phyloP scores from a whole-genome alignment of 2,329 filamentous ascomycete species.

The Stenocarpella maydis region DNA sequence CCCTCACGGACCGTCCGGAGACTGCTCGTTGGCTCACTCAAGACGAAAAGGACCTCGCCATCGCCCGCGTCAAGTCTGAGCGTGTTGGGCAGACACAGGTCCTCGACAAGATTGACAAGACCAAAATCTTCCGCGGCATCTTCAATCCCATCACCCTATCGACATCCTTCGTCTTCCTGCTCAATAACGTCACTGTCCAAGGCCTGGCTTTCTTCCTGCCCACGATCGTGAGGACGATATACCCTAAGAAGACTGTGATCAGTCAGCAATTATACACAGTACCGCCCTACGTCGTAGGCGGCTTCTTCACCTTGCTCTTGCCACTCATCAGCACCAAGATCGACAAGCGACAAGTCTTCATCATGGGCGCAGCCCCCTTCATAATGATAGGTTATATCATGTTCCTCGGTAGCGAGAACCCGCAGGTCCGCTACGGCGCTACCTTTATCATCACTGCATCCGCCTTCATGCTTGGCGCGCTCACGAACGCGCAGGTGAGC shows the following conservation, averaged over 20 bases:
- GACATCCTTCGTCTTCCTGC: slow-evolving; percentile 66
- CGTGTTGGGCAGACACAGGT: slow-evolving; percentile 68
- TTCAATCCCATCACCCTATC: slow-evolving; percentile 67
- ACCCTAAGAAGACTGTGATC: slow-evolving; percentile 63
- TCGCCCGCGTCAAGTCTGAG: slow-evolving; percentile 74
- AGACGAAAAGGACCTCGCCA: slow-evolving; percentile 72
- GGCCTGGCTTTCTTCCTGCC: slow-evolving; percentile 75
- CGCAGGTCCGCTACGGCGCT: slow-evolving; percentile 70
- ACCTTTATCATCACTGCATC: slow-evolving; percentile 74
- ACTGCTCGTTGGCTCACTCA: slow-evolving; percentile 71
- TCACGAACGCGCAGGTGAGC: slow-evolving; percentile 72
- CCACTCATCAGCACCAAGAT: slow-evolving; percentile 68
- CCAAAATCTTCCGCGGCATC: slow-evolving; percentile 69
- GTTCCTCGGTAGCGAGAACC: slow-evolving; percentile 66
- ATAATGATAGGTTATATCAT: slow-evolving; percentile 76
- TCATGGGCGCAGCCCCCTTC: slow-evolving; percentile 66
- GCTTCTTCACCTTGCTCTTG: slow-evolving; percentile 70
- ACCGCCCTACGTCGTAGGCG: slow-evolving; percentile 74
- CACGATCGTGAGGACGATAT: slow-evolving; percentile 74
- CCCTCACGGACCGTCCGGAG: slow-evolving; percentile 73
- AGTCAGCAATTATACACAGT: slow-evolving; percentile 75
- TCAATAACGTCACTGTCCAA: slow-evolving; percentile 76
- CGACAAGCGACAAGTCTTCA: slow-evolving; percentile 67
- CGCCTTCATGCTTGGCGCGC: slow-evolving; percentile 68
- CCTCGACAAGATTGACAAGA: slow-evolving; percentile 67